These are phyloP conservation scores for Skeletonema tropicum DNA, from an alignment of 108 stramenopile species.

Conservation along the genomic window DNA sequence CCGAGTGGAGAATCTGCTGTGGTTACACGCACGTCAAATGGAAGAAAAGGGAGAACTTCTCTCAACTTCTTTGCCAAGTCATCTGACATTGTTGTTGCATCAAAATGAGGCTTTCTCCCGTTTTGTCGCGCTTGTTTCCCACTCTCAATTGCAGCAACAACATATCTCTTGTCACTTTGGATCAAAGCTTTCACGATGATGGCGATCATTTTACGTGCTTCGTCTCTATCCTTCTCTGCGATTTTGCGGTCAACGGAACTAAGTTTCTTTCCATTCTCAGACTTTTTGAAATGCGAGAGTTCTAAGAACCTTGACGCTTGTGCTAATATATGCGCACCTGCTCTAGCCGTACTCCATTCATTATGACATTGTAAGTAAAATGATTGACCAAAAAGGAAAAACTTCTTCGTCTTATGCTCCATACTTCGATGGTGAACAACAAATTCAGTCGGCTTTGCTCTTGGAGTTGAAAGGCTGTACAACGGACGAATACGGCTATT, in stretches of 20 bases:
- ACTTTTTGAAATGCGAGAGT: constrained; percentile 11
- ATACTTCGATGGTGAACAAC: constrained; percentile 71
- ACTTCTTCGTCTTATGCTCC: constrained; percentile 47
- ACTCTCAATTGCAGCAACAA: constrained; percentile 56
- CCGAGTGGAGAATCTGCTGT: constrained; percentile 61
- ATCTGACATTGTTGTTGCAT: constrained; percentile 55
- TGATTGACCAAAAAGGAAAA: constrained; percentile 69
- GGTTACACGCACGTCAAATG: constrained; percentile 87
- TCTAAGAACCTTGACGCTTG: constrained; percentile 84
- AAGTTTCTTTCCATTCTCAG: constrained; percentile 38
- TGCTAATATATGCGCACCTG: constrained; percentile 89
- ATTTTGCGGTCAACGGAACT: constrained; percentile 18
- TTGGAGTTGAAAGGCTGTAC: constrained; percentile 77
- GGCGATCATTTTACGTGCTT: constrained; percentile 62
- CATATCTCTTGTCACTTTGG: constrained; percentile 64
- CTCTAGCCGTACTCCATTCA: constrained; percentile 90
- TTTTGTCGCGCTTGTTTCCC: constrained; percentile 25
- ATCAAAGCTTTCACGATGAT: constrained; percentile 72
- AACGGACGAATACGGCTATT: constrained; percentile 76
- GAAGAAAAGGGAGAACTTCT: constrained; percentile 63
- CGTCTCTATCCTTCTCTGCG: constrained; percentile 34
- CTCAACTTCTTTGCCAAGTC: constrained; percentile 58
- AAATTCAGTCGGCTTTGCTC: constrained; percentile 80
- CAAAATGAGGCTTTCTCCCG: constrained; percentile 42
- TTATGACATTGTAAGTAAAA: constrained; percentile 79